Percentiles rank a stretch among this genome's conserved stretches.
Evolutionary conservation across 1,284 basidiomycete genomes (phyloP).

Genomic region (Cryptococcus hybrid): DNA sequence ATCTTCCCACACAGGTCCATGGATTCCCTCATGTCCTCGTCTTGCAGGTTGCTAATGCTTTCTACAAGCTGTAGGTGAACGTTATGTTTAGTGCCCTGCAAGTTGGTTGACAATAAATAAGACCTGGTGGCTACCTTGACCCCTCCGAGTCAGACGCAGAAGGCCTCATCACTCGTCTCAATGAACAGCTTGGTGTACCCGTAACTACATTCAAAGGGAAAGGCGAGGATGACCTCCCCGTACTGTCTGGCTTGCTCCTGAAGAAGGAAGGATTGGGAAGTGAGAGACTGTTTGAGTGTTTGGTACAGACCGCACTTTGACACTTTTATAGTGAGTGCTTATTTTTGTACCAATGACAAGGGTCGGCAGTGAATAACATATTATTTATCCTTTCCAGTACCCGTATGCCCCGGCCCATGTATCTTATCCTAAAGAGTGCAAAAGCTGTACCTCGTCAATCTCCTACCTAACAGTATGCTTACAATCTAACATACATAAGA

Average conservation of each 20-base stretch:
- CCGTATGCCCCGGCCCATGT: slow-evolving; percentile 96
- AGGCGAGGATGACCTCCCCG: neutral
- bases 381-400: slow-evolving; percentile 63
- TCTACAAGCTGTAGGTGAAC: slow-evolving; percentile 88
- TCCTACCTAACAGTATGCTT: slow-evolving; percentile 82
- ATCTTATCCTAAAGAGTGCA: slow-evolving; percentile 96
- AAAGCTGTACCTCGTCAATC: slow-evolving; percentile 94
- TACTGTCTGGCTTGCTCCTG: slow-evolving; percentile 28
- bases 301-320: slow-evolving; percentile 99
- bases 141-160: slow-evolving; percentile 90
- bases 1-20: slow-evolving; percentile 58
- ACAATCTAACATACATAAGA: neutral
- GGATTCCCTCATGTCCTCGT: slow-evolving; percentile 95
- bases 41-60: slow-evolving; percentile 97
- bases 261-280: slow-evolving; percentile 77
- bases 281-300: slow-evolving; percentile 88
- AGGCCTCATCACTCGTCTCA: slow-evolving; percentile 81
- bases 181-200: slow-evolving; percentile 73
- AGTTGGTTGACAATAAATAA: slow-evolving; percentile 38
- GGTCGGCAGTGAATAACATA: neutral
- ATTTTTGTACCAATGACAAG: neutral
- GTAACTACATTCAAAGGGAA: neutral
- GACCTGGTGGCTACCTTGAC: slow-evolving; percentile 95
- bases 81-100: neutral
- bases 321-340: slow-evolving; percentile 83